Percentiles rank a stretch among this genome's conserved stretches.
phyloP scores from a whole-genome alignment of 2,329 filamentous ascomycete genomes.

The Nectriaceae sp. region DNA sequence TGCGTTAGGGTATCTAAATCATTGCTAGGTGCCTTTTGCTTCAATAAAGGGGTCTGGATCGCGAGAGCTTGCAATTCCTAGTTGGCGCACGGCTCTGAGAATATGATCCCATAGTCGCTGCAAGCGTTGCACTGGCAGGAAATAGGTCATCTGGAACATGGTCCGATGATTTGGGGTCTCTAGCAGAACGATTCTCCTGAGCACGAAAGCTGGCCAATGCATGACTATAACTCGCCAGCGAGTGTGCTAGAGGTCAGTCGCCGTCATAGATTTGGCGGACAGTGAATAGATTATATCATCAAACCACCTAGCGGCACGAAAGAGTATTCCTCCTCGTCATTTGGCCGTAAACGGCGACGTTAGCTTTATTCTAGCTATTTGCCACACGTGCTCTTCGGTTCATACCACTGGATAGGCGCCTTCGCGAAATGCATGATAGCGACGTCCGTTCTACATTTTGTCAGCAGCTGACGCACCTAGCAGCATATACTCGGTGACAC shows the following conservation, averaged over 20 bases:
- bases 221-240: constrained; percentile 13
- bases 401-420: neutral
- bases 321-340: constrained; percentile 31
- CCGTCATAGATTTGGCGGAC: constrained; percentile 7
- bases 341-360: neutral
- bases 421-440: neutral
- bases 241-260: constrained; percentile 8
- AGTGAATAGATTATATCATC: too few species aligned
- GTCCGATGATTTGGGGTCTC: constrained; percentile 7
- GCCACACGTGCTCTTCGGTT: too few species aligned
- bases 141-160: constrained; percentile 10
- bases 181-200: constrained; percentile 1
- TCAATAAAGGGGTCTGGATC: constrained; percentile 4
- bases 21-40: neutral
- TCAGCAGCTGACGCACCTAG: neutral
- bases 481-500: neutral
- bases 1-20: neutral
- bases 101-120: constrained; percentile 5
- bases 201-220: constrained; percentile 10
- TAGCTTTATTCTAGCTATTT: neutral
- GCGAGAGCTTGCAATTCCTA: constrained; percentile 3
- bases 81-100: constrained; percentile 5
- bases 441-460: neutral
- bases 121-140: constrained; percentile 7
- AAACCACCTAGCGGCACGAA: neutral